phyloP scores from a whole-genome alignment of 768 basidiomycete genomes.

The Rhizopogon sp. region DNA sequence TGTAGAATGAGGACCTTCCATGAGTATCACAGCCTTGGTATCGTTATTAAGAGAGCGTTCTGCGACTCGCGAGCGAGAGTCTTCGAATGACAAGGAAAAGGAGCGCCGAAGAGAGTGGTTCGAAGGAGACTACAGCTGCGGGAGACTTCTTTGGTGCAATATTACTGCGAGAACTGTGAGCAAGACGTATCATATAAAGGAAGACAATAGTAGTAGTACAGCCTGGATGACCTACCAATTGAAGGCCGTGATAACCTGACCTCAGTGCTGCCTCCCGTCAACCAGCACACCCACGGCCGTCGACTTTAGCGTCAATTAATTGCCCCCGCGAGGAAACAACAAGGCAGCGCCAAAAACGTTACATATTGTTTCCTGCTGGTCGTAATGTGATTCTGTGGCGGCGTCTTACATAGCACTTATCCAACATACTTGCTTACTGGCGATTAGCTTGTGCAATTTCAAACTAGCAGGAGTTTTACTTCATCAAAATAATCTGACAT shows the following conservation, averaged over 20 bases:
- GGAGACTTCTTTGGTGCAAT: background rate
- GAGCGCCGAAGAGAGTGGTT: background rate
- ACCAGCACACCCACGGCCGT: conserved; percentile 1
- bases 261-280: background rate
- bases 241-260: background rate
- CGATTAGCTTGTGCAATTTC: too few species aligned
- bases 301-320: background rate
- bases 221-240: background rate
- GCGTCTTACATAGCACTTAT: background rate
- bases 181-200: background rate
- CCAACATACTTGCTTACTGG: too few species aligned
- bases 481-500: background rate
- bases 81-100: background rate
- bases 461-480: background rate
- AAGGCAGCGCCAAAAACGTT: conserved; percentile 2
- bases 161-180: background rate
- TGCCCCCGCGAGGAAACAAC: background rate
- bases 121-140: background rate
- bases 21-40: background rate
- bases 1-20: background rate
- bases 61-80: background rate
- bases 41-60: background rate
- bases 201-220: background rate
- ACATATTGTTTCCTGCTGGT: background rate
- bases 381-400: background rate